Conservation (phyloP, 306 rosid genomes). For the Urtica urens region DNA sequence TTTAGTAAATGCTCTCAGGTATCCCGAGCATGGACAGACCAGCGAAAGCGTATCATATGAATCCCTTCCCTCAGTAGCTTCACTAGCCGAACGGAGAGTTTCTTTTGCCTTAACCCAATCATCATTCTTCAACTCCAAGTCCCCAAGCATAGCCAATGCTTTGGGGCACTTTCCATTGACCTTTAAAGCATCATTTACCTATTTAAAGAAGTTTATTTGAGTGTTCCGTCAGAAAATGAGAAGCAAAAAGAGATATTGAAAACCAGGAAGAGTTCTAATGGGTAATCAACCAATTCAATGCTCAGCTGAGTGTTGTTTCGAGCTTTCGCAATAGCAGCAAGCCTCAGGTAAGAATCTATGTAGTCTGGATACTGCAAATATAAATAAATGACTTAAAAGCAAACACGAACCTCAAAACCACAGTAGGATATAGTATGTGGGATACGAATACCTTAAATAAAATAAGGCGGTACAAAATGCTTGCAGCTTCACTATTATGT, state of each 20-base stretch:
- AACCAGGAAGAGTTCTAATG: slow-evolving; percentile 8
- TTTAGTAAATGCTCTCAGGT: slow-evolving; percentile 1
- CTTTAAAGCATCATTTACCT: slow-evolving; percentile 94
- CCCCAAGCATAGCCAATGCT: slow-evolving; percentile 95
- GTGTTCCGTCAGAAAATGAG: slow-evolving; percentile 6
- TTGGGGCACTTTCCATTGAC: slow-evolving; percentile 83
- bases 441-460: slow-evolving; percentile 57
- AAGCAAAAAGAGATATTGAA: too few relatives aligned
- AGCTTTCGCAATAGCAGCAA: slow-evolving; percentile 88
- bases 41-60: slow-evolving; percentile 86
- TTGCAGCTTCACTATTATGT: slow-evolving; percentile 67
- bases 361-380: slow-evolving; percentile 78
- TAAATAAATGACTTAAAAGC: slow-evolving; percentile 8
- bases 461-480: slow-evolving; percentile 67
- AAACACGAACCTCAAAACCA: background rate
- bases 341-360: slow-evolving; percentile 81
- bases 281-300: slow-evolving; percentile 75
- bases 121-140: slow-evolving; percentile 89
- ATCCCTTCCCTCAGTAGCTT: slow-evolving; percentile 91
- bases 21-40: slow-evolving; percentile 32
- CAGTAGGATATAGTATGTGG: background rate
- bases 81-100: slow-evolving; percentile 91
- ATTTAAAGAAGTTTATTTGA: slow-evolving; percentile 13
- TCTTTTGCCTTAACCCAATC: slow-evolving; percentile 99
- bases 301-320: slow-evolving; percentile 77